phyloP scores from a whole-genome alignment of 2,329 filamentous ascomycete genomes.

The Nigrospora osmanthi region DNA sequence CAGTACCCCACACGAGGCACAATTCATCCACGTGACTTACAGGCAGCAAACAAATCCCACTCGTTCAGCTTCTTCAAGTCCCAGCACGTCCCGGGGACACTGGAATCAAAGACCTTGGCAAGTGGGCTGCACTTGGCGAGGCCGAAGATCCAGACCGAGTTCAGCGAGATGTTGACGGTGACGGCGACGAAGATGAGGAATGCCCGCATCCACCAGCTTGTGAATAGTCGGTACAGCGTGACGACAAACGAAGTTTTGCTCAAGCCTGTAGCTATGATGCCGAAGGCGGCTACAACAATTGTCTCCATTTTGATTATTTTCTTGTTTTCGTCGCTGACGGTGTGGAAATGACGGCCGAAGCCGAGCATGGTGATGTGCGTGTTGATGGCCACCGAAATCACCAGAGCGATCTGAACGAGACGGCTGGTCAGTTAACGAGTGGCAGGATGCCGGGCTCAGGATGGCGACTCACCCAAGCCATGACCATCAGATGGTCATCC shows the following conservation, averaged over 20 bases:
- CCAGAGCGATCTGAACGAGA: conserved; percentile 13
- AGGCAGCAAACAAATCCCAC: conserved; percentile 23
- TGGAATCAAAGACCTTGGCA: conserved; percentile 15
- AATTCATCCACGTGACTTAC: conserved; percentile 8
- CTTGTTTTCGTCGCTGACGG: conserved; percentile 9
- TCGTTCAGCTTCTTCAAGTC: conserved; percentile 13
- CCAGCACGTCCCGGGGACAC: conserved; percentile 21
- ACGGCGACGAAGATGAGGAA: conserved; percentile 19
- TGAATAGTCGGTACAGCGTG: conserved; percentile 13
- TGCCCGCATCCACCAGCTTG: conserved; percentile 11
- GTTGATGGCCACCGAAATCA: conserved; percentile 20
- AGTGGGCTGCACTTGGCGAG: conserved; percentile 22
- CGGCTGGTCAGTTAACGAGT: neutral
- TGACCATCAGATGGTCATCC: conserved; percentile 27
- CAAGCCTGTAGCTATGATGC: conserved; percentile 10
- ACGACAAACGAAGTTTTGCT: conserved; percentile 15
- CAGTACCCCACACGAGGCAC: neutral
- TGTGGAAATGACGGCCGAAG: conserved; percentile 11
- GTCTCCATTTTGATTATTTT: conserved; percentile 10
- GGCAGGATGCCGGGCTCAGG: neutral
- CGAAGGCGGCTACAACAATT: conserved; percentile 12
- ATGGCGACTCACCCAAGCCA: conserved; percentile 21
- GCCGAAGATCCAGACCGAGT: conserved; percentile 24
- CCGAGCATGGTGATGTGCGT: conserved; percentile 21
- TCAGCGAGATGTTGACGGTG: conserved; percentile 11